Conservation (phyloP, 371 early-diverging fungal genomes). For the Rhizopus microsporus region DNA sequence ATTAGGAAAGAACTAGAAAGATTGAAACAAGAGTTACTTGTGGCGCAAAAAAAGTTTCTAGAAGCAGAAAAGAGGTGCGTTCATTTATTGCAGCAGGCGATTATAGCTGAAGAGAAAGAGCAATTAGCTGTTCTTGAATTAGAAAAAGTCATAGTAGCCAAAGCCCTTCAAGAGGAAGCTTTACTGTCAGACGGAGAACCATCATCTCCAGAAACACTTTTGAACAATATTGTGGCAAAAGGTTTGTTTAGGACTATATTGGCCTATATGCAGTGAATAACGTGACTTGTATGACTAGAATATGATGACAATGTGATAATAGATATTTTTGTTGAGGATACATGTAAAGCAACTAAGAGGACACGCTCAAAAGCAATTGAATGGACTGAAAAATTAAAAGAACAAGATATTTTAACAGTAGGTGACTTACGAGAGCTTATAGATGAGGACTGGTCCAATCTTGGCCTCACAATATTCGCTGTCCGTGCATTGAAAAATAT, state of each 20-base stretch:
- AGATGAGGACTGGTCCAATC: constrained; percentile 77
- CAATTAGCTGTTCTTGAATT: constrained; percentile 31
- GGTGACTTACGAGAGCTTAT: constrained; percentile 76
- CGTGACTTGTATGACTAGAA: constrained; percentile 27
- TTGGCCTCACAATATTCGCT: constrained; percentile 87
- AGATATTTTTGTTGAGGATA: constrained; percentile 69
- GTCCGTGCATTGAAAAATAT: constrained; percentile 82
- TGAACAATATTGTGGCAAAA: constrained; percentile 45
- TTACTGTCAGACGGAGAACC: constrained; percentile 7
- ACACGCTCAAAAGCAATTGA: constrained; percentile 72
- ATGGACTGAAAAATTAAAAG: constrained; percentile 70
- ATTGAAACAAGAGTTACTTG: constrained; percentile 29
- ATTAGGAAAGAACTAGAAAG: constrained; percentile 39
- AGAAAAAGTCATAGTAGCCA: constrained; percentile 19
- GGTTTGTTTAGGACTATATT: constrained; percentile 3
- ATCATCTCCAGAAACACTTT: neutral
- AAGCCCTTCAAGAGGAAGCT: constrained; percentile 14
- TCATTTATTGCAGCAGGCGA: constrained; percentile 27
- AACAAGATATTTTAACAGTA: constrained; percentile 81
- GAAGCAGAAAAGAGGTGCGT: constrained; percentile 39
- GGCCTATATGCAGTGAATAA: neutral
- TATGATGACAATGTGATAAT: constrained; percentile 65
- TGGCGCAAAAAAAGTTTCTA: constrained; percentile 30
- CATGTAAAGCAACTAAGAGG: constrained; percentile 67
- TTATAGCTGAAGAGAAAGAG: constrained; percentile 34